These are phyloP conservation scores for Nicotiana rustica DNA, from an alignment of 305 asterid species.

Conservation along the genomic window DNA sequence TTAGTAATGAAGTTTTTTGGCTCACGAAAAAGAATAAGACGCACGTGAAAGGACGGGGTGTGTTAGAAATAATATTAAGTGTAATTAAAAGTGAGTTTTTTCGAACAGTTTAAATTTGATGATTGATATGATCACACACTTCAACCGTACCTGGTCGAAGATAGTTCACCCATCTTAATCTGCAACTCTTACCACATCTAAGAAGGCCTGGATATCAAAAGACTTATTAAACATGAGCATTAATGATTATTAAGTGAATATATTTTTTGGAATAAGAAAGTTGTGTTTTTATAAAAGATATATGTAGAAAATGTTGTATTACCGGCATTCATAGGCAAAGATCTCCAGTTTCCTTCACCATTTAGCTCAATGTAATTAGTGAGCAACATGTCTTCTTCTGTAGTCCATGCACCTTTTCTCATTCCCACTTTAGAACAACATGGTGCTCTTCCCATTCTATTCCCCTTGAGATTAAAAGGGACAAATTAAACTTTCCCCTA, in stretches of 20 bases:
- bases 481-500: not conserved
- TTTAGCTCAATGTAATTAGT: conserved; percentile 35
- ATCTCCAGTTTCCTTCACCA: conserved; percentile 49
- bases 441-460: conserved; percentile 42
- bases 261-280: no score
- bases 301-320: not conserved
- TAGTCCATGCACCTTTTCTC: conserved; percentile 40
- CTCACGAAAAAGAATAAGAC: no score
- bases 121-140: no score
- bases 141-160: not conserved
- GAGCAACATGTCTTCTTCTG: conserved; percentile 41
- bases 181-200: conserved; percentile 23
- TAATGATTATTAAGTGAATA: no score
- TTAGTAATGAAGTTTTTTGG: no score
- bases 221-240: not conserved
- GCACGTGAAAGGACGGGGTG: no score
- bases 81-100: no score
- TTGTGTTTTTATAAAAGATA: no score
- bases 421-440: conserved; percentile 48
- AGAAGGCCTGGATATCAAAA: not conserved
- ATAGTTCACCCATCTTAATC: not conserved
- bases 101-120: no score
- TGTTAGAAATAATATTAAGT: no score
- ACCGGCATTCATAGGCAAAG: conserved; percentile 45
- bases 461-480: not conserved